phyloP scores from a whole-genome alignment of 495 filamentous ascomycete genomes.

The Daldinia childiae region DNA sequence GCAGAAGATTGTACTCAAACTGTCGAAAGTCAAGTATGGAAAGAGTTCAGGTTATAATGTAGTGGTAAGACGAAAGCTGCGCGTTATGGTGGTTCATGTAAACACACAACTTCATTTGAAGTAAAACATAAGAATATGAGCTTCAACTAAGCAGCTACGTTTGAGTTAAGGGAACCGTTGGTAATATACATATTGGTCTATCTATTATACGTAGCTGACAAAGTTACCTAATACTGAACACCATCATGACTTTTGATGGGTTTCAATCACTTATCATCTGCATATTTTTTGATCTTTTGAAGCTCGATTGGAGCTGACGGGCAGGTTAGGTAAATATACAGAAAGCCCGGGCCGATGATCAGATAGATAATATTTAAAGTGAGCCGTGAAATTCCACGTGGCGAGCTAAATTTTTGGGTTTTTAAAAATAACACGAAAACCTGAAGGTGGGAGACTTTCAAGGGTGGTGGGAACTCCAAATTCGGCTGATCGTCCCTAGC shows the following conservation, averaged over 20 bases:
- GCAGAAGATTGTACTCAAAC: neutral
- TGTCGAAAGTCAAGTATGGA: neutral
- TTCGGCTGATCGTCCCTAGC: neutral
- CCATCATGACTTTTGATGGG: neutral
- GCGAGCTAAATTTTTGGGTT: neutral
- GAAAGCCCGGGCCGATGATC: conserved; percentile 11
- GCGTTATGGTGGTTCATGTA: neutral
- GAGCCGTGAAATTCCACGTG: conserved; percentile 34
- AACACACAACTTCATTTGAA: neutral
- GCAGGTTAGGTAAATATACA: neutral
- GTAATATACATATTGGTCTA: neutral
- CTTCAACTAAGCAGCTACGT: neutral
- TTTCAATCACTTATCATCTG: neutral
- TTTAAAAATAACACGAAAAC: neutral
- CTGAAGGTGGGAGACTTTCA: conserved; percentile 11
- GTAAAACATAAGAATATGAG: neutral
- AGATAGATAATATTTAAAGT: conserved; percentile 7
- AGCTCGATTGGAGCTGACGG: neutral
- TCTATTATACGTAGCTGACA: neutral
- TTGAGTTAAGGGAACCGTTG: neutral
- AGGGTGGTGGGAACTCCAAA: conserved; percentile 21
- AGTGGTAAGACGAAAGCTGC: neutral
- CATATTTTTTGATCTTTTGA: neutral
- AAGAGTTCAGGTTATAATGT: neutral
- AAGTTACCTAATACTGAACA: neutral